These are phyloP conservation scores for Millerago galiae DNA, from an alignment of 805 yeast species.

Conservation along the genomic window DNA sequence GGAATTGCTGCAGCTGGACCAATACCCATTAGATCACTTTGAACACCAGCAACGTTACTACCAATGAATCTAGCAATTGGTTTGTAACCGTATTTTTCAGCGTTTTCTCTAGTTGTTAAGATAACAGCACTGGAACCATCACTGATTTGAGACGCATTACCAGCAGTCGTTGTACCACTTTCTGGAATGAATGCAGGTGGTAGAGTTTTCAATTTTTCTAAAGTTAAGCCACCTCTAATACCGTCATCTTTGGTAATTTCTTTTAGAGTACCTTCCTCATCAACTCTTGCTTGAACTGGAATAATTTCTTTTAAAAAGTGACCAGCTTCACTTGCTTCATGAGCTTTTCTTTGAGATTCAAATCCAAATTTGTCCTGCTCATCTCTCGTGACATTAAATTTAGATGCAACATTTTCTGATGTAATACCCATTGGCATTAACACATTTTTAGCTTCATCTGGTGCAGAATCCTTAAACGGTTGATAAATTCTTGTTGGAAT, in stretches of 20 bases:
- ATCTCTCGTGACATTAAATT: slow-evolving; percentile 53
- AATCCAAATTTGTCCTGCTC: slow-evolving; percentile 86
- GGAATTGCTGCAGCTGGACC: slow-evolving; percentile 96
- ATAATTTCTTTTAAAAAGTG: slow-evolving; percentile 77
- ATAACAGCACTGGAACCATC: slow-evolving; percentile 91
- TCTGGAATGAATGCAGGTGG: slow-evolving; percentile 72
- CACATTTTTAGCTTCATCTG: slow-evolving; percentile 54
- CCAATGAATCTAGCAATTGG: slow-evolving; percentile 71
- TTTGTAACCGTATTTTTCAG: slow-evolving; percentile 60
- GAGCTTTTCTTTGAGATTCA: slow-evolving; percentile 76
- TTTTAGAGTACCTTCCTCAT: slow-evolving; percentile 43
- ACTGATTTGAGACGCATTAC: slow-evolving; percentile 88
- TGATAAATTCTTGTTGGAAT: slow-evolving; percentile 40
- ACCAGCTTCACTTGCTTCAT: slow-evolving; percentile 58
- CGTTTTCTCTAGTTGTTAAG: slow-evolving; percentile 74
- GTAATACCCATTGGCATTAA: slow-evolving; percentile 92
- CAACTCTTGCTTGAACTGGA: slow-evolving; percentile 55
- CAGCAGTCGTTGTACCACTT: slow-evolving; percentile 78
- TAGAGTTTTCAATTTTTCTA: slow-evolving; percentile 60
- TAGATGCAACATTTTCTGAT: slow-evolving; percentile 75
- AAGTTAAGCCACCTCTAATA: slow-evolving; percentile 75
- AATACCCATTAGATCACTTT: slow-evolving; percentile 92
- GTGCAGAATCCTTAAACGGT: slow-evolving; percentile 27
- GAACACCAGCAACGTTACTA: slow-evolving; percentile 78
- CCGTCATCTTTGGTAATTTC: slow-evolving; percentile 62